Evolutionary conservation across 176 grass and related monocot species (phyloP).

Genomic region (Triticum dicoccoides): DNA sequence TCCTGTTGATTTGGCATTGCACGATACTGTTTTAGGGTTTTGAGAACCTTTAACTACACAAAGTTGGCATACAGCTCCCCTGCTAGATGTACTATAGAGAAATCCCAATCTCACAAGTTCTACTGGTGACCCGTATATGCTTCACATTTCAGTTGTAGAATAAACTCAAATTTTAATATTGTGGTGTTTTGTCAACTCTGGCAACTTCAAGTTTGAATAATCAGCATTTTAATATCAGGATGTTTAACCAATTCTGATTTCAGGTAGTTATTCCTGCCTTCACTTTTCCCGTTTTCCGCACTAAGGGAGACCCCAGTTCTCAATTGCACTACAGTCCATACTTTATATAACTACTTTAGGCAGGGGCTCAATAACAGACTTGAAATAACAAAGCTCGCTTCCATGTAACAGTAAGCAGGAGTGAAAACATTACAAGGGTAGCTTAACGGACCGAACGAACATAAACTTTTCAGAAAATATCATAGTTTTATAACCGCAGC

Average conservation of each 20-base stretch:
- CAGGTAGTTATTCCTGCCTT: conserved; percentile 7
- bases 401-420: not conserved
- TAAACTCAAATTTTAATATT: not conserved
- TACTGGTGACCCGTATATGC: not conserved
- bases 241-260: not conserved
- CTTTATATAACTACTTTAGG: not conserved
- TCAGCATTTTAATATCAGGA: not conserved
- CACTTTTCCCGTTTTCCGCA: not conserved
- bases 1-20: conserved; percentile 21
- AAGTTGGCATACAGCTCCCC: not conserved
- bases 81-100: not conserved
- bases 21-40: not conserved
- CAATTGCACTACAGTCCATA: not conserved
- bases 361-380: not conserved
- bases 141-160: not conserved
- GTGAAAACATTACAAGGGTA: not conserved
- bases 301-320: not conserved
- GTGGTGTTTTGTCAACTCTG: not conserved
- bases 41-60: not conserved
- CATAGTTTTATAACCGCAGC: not conserved
- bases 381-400: not conserved
- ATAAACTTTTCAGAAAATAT: not conserved
- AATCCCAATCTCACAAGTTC: not conserved
- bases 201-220: conserved; percentile 10
- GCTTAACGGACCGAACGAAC: not conserved